Evolutionary conservation across 2,329 filamentous ascomycete genomes (phyloP), one percentile per base, ranked within the genome.

Genomic region (Ceratocystis eucalypticola): DNA sequence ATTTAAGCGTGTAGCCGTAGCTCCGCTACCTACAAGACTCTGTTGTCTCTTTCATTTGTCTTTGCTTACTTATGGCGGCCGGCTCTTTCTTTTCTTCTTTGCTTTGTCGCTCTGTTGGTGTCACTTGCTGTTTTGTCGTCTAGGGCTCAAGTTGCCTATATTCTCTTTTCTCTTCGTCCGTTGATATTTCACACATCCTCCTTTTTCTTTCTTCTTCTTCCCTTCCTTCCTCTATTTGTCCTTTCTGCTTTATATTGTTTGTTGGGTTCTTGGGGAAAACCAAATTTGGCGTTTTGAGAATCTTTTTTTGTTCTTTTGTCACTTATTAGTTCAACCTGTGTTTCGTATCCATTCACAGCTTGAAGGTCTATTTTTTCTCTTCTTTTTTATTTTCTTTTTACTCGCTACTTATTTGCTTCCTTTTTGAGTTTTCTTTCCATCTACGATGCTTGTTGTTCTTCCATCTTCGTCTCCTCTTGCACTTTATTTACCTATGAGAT

Each of bases 401-500:
- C 55, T 25, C 30, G 55, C 22, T 33, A 28, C 30, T n/a, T 41
- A 41, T 41, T 61, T 61, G 37, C 46, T 5, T 61, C 20, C 5
- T 65, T 48, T 5, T 61, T 45, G 12, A n/a, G 2, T 28, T 28
- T 50, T 53, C 8, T 20, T 37, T 30, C 28, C 20, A 50, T 41
- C 20, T 59, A 59, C 17, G 55, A 59, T 59, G 15, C 28, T 87
- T 89, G 67, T 87, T 88, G 5, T 85, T 86, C 37, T 86, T 89
- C 3, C 89, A 90, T 71, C 88, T 30, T 55, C 25, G 15, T 20
- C 10, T n/a, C n/a, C 30, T 59, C 17, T 12, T 53, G 12, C 25
- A 25, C 48, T 10, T 53, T 53, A 5, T 20, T 28, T 28, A 15
- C 5, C 10, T 3, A 25, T 10, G n/a, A 25, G 48, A 28, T 28